Evolutionary conservation across 2,329 filamentous ascomycete species (phyloP), one percentile per base, ranked within the genome.

Genomic region (Penicillium sp.): DNA sequence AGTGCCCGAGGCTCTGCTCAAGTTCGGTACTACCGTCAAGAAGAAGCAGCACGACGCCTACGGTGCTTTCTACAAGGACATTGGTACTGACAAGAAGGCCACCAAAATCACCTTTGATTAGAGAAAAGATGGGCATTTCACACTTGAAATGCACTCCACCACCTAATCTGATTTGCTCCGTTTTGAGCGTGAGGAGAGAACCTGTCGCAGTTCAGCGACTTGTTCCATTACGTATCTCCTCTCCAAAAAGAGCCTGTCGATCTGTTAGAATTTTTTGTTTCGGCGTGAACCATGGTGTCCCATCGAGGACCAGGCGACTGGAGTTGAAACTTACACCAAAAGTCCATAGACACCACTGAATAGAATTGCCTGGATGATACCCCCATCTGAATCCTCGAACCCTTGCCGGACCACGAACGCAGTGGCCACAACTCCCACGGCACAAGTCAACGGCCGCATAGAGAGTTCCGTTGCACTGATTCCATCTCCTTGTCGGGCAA

Each of bases 21-120:
- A 95, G 73, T 98, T 96, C 60, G 93, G 93, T 62, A 95, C 90
- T 24, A 97, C 91, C 1, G 93, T 98, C 45, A 98, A 97, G 82
- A 96, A 95, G 82, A 97, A 97, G 89, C 81, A 84, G 42, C 93
- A 98, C 73, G 87, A 90, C 63, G 86, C 88, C 41, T 98, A 97
- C 66, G 93, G 93, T 48, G 89, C 90, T 29, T 97, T 97, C 68
- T 95, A 87, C 78, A 95, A 93, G 72, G 89, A 96, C 60, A 83
- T 88, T 7, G 86, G 88, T 60, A 84, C 84, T 68, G 88, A 80
- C 67, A 86, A 91, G 72, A 85, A 87, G 69, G 84, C 88, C 27
- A 93, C 86, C 48, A 96, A 95, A 77, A 95, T 96, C 66, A 90
- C 83, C 40, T 96, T 96, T 74, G 89, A 95, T 63, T 32, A 32